Evolutionary conservation across 2,329 filamentous ascomycete genomes (phyloP), one percentile per base, ranked within the genome.

Genomic region (Fusarium udum): DNA sequence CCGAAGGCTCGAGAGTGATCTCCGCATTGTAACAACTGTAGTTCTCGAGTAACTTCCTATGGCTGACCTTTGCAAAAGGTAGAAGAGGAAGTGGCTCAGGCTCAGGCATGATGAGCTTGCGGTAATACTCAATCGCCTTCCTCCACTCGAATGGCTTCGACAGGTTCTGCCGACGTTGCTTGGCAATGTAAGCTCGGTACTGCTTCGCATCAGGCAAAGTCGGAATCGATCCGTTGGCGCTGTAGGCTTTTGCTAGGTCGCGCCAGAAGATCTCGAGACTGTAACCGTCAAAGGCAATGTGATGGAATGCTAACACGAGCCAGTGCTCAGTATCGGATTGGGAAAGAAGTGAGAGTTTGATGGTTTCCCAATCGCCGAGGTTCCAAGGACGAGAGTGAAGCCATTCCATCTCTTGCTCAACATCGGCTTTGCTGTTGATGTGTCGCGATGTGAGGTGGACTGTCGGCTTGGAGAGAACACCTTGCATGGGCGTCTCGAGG

Each of bases 191-290:
- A 12, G 40, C 42, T 16, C 42, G 42, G 10, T 64, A 64, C 18
- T 56, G 51, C 16, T 64, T 64, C 18, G 40, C 16, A n/a, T 60
- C 43, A 10, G 61, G 42, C 4, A 61, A 12, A 7, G 58, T 7
- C 1, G 53, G 26, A 11, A 64, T 46, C 1, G 36, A 39, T 18
- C 52, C 37, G 1, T 39, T 57, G 26, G 42, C 32, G 16, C 26
- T 34, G 12, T 65, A 65, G 6, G 62, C 62, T 9, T 36, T 61
- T 15, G 37, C 56, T 22, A 65, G 14, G 40, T 65, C 62, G 39
- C 56, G 37, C 34, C 56, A 59, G n/a, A 65, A 61, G 26, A 65
- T 40, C 28, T 65, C 53, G 8, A 58, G 32, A 8, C 62, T 65
- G 46, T 61, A 61, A 0, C 62, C 62, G 6, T 65, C 62, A 11